phyloP scores from a whole-genome alignment of 306 rosid species.

The Lathyrus tuberosus region DNA sequence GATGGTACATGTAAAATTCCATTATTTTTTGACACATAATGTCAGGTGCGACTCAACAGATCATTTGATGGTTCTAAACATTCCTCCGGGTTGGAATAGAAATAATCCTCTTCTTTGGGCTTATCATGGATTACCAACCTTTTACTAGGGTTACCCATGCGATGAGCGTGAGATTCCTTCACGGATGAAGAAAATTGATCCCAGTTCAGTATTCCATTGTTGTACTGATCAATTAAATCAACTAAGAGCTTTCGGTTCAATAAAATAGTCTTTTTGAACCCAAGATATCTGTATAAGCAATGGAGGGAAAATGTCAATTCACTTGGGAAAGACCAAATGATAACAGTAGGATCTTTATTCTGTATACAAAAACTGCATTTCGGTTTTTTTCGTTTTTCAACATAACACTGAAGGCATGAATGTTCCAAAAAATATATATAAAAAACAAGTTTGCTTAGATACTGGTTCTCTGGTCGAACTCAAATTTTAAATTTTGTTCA shows the following conservation, averaged over 20 bases:
- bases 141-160: constrained; percentile 79
- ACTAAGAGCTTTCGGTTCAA: constrained; percentile 82
- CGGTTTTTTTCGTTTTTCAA: background rate
- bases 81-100: constrained; percentile 91
- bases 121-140: constrained; percentile 74
- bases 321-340: constrained; percentile 12
- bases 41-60: constrained; percentile 63
- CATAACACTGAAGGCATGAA: background rate
- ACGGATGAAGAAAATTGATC: constrained; percentile 84
- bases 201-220: constrained; percentile 61
- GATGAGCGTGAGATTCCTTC: constrained; percentile 72
- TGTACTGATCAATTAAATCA: constrained; percentile 78
- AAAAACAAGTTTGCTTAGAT: background rate
- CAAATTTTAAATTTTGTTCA: background rate
- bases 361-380: background rate
- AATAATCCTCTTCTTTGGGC: constrained; percentile 97
- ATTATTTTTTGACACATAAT: constrained; percentile 33
- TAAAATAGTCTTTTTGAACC: constrained; percentile 83
- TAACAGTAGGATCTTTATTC: background rate
- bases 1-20: constrained; percentile 46
- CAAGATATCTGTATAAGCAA: constrained; percentile 71
- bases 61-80: constrained; percentile 65
- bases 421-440: background rate
- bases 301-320: constrained; percentile 24
- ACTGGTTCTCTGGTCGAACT: constrained; percentile 2